Evolutionary conservation across 305 asterid genomes (phyloP).

Genomic region (Ajuga reptans): DNA sequence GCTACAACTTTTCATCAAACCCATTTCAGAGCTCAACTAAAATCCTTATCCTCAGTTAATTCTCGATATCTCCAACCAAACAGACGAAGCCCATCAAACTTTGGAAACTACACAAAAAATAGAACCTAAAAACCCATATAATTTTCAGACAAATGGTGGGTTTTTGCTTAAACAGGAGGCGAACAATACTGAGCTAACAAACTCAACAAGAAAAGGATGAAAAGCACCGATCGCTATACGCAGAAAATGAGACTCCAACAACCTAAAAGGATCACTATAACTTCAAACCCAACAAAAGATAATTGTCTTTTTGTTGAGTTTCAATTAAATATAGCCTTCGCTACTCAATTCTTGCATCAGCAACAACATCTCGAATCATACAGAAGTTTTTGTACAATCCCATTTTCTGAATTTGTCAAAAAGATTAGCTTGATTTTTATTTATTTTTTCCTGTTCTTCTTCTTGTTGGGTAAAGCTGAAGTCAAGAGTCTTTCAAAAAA

Average conservation of each 20-base stretch:
- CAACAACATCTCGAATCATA: slow-evolving; percentile 21
- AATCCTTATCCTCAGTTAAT: slow-evolving; percentile 34
- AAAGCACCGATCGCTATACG: slow-evolving; percentile 36
- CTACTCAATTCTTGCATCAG: slow-evolving; percentile 38
- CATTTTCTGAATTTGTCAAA: slow-evolving; percentile 14
- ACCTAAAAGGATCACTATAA: slow-evolving; percentile 28
- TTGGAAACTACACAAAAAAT: background rate
- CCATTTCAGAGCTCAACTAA: slow-evolving; percentile 48
- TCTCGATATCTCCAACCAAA: slow-evolving; percentile 24
- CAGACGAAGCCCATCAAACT: slow-evolving; percentile 34
- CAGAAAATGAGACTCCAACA: slow-evolving; percentile 65
- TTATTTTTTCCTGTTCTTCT: no score
- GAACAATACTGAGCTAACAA: slow-evolving; percentile 42
- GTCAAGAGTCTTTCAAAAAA: no score
- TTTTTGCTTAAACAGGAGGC: slow-evolving; percentile 59
- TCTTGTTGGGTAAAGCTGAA: slow-evolving; percentile 24
- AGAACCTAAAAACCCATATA: slow-evolving; percentile 4
- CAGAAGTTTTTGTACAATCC: slow-evolving; percentile 3
- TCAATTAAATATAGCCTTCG: slow-evolving; percentile 21
- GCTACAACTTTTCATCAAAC: slow-evolving; percentile 33
- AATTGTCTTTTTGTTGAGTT: slow-evolving; percentile 15
- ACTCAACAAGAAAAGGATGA: slow-evolving; percentile 51
- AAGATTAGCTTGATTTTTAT: background rate
- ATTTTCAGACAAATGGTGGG: slow-evolving; percentile 22
- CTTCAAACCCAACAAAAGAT: slow-evolving; percentile 7